Evolutionary conservation across 1,284 basidiomycete species (phyloP).

Genomic region (Porogramme epimiltina): DNA sequence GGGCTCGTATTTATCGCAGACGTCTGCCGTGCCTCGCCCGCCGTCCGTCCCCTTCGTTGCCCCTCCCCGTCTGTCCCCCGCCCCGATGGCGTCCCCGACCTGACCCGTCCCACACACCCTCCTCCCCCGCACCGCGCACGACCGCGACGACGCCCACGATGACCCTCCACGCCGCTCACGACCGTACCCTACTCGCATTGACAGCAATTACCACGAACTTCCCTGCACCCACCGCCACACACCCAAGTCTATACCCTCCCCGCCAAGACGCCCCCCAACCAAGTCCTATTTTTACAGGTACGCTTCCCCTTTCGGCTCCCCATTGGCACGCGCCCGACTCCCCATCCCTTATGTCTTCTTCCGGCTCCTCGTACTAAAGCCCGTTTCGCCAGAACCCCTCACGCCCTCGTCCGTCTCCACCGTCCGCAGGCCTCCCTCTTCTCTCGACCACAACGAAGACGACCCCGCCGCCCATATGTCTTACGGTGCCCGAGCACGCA

Average conservation of each 20-base stretch:
- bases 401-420: slow-evolving; percentile 20
- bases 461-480: slow-evolving; percentile 24
- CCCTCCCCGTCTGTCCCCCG: slow-evolving; percentile 13
- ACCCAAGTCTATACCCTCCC: slow-evolving; percentile 14
- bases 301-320: slow-evolving; percentile 1
- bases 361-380: background rate
- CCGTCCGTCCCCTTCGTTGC: slow-evolving; percentile 11
- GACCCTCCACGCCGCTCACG: slow-evolving; percentile 20
- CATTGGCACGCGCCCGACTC: background rate
- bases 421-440: slow-evolving; percentile 5
- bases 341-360: background rate
- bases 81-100: slow-evolving; percentile 15
- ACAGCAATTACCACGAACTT: slow-evolving; percentile 19
- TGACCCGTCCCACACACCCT: slow-evolving; percentile 4
- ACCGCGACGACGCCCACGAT: slow-evolving; percentile 22
- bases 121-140: slow-evolving; percentile 4
- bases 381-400: slow-evolving; percentile 17
- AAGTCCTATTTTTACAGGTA: slow-evolving; percentile 20
- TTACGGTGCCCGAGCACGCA: slow-evolving; percentile 30
- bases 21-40: slow-evolving; percentile 3
- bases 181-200: slow-evolving; percentile 19
- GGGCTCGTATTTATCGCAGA: slow-evolving; percentile 9
- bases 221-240: slow-evolving; percentile 7
- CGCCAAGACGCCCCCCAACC: slow-evolving; percentile 15
- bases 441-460: slow-evolving; percentile 14